Evolutionary conservation across 805 yeast genomes (phyloP), one percentile per base, ranked within the genome.

Genomic region (Ogataea parapolymorpha): DNA sequence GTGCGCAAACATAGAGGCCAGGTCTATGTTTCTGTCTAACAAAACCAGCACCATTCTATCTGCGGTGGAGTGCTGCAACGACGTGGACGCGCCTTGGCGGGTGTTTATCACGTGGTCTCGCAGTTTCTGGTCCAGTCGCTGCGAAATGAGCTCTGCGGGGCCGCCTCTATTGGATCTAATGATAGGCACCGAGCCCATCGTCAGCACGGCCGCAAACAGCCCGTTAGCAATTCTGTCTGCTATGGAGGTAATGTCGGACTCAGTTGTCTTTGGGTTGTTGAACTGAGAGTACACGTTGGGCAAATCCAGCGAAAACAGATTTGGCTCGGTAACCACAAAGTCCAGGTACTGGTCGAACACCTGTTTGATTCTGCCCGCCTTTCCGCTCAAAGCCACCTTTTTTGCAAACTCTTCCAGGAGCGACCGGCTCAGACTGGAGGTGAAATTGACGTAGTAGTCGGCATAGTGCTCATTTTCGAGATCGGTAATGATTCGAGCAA

Each of bases 271-370:
- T 1, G 95, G 89, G 52, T 71, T 74, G 56, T 86, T 85, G 59
- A 93, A 74, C 32, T 71, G 65, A 6, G 82, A 74, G 64, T 86
- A 93, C 4, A 84, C 77, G 20, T 74, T 63, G 2, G 77, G 71
- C 42, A 83, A 56, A 41, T 87, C 95, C 40, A 93, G 68, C 11
- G 91, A 82, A 60, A 90, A 93, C 28, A 93, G 68, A 56, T 87
- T 85, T 16, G 96, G 95, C 60, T 93, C 99, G 1, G 96, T 85
- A 16, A 91, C 97, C 8, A 88, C 71, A 58, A 87, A 93, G 64
- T 91, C 90, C 48, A 91, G 70, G 63, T 90, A 93, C 64, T 93
- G 99, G 63, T 93, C 99, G 63, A 71, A 93, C 5, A 93, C 95
- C 62, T 91, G 98, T 49, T 82, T 77, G 42, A 93, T 83, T 53